phyloP scores from a whole-genome alignment of 2,329 filamentous ascomycete genomes.

The Arachnomyces sp. region DNA sequence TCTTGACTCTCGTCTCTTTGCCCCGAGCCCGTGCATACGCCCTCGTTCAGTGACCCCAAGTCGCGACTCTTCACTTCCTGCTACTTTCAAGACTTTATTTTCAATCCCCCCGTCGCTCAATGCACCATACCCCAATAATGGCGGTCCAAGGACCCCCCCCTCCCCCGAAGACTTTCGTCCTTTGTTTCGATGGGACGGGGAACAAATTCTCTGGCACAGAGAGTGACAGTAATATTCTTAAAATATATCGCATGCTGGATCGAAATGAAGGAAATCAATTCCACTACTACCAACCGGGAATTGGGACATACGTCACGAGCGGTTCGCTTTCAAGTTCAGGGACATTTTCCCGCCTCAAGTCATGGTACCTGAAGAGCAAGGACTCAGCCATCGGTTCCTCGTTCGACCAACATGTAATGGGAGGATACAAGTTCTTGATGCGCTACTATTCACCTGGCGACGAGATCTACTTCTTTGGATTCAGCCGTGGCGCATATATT shows the following conservation, averaged over 20 bases:
- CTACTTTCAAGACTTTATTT: too few relatives aligned
- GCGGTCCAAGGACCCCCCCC: conserved; percentile 14
- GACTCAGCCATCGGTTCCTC: conserved; percentile 73
- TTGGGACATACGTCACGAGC: conserved; percentile 37
- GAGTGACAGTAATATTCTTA: conserved; percentile 26
- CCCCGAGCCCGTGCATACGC: too few relatives aligned
- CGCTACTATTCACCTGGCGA: conserved; percentile 55
- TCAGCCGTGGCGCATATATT: conserved; percentile 64
- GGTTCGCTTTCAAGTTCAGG: conserved; percentile 27
- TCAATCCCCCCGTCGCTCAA: neutral
- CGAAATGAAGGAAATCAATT: conserved; percentile 14
- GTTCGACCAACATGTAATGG: conserved; percentile 75
- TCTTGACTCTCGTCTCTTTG: too few relatives aligned
- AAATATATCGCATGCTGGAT: conserved; percentile 23
- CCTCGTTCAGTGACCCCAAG: too few relatives aligned
- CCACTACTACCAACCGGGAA: conserved; percentile 28
- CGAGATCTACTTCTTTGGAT: conserved; percentile 64
- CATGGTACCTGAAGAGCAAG: conserved; percentile 62
- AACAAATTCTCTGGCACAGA: conserved; percentile 22
- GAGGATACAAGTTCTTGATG: conserved; percentile 73
- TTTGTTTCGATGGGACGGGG: conserved; percentile 30
- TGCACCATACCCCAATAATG: conserved; percentile 12
- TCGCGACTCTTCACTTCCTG: too few relatives aligned
- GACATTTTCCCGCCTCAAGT: conserved; percentile 36
- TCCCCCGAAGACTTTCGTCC: conserved; percentile 30